Evolutionary conservation across 177 flowering plant genomes (phyloP).

Genomic region (Telopea speciosissima): DNA sequence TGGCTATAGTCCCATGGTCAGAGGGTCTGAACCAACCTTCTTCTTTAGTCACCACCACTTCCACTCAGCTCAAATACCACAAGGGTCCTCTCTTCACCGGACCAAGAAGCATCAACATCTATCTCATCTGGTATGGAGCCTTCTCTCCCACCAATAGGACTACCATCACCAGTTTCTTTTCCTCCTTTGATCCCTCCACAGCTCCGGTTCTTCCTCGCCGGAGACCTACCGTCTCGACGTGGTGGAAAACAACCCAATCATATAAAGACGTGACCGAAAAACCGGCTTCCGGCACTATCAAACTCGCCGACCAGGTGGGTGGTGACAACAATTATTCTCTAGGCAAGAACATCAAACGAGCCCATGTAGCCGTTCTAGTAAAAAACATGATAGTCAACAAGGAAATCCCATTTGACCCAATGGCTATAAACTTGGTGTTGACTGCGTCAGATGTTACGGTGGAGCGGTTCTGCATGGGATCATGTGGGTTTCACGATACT

Average conservation of each 20-base stretch:
- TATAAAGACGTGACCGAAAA: constrained; percentile 23
- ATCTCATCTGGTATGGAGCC: constrained; percentile 35
- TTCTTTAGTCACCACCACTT: constrained; percentile 12
- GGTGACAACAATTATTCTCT: constrained; percentile 13
- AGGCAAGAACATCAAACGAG: constrained; percentile 28
- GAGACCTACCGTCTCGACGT: constrained; percentile 16
- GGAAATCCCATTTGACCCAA: constrained; percentile 10
- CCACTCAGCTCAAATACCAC: constrained; percentile 27
- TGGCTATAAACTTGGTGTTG: constrained; percentile 22
- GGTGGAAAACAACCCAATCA: constrained; percentile 28
- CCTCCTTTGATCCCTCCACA: constrained; percentile 17
- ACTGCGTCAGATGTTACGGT: constrained; percentile 25
- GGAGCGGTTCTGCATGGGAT: constrained; percentile 28
- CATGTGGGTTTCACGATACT: constrained; percentile 29
- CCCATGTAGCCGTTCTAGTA: constrained; percentile 16
- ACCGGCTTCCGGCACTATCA: constrained; percentile 17
- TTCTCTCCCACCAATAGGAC: constrained; percentile 21
- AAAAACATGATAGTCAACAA: constrained; percentile 10
- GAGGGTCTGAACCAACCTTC: constrained; percentile 13
- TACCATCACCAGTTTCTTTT: constrained; percentile 24
- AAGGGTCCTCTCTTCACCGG: constrained; percentile 27
- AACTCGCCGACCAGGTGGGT: constrained; percentile 14
- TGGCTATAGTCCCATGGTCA: constrained; percentile 16
- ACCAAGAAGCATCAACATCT: constrained; percentile 18
- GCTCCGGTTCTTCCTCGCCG: neutral